A percentile compares a stretch with the other conserved stretches of the same genome.
Evolutionary conservation across 306 rosid genomes (phyloP).

Genomic region (Pyrus communis): DNA sequence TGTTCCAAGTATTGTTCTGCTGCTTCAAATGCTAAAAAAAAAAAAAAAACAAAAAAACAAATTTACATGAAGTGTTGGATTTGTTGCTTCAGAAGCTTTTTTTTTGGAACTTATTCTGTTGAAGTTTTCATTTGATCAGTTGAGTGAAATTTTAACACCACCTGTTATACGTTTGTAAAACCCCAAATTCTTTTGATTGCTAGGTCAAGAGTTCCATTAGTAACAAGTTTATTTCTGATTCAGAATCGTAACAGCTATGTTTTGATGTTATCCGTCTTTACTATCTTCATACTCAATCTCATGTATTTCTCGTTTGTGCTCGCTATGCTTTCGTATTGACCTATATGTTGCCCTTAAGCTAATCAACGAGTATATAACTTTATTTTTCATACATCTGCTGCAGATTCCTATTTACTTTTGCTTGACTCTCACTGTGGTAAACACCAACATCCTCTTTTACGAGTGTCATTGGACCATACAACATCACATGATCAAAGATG

Average conservation of each 20-base stretch:
- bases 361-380: not conserved
- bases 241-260: not conserved
- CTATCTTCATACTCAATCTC: not conserved
- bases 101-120: not conserved
- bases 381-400: not conserved
- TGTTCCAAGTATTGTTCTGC: not conserved
- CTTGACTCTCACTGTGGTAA: not conserved
- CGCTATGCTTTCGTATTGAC: not conserved
- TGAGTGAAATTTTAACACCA: not conserved
- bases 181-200: not conserved
- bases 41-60: not conserved
- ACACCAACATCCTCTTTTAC: not conserved
- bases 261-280: not conserved
- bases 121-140: not conserved
- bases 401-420: constrained; percentile 4
- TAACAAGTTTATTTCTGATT: not conserved
- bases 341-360: not conserved
- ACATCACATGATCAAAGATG: constrained; percentile 14
- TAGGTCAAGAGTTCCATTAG: not conserved
- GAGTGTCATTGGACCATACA: constrained; percentile 2
- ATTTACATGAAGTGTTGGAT: not conserved
- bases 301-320: not conserved
- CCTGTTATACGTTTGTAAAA: not conserved
- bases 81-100: not conserved
- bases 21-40: not conserved